A percentile compares a stretch with the other conserved stretches of the same genome.
phyloP scores from a whole-genome alignment of 306 rosid genomes.

The Hippophae rhamnoides region DNA sequence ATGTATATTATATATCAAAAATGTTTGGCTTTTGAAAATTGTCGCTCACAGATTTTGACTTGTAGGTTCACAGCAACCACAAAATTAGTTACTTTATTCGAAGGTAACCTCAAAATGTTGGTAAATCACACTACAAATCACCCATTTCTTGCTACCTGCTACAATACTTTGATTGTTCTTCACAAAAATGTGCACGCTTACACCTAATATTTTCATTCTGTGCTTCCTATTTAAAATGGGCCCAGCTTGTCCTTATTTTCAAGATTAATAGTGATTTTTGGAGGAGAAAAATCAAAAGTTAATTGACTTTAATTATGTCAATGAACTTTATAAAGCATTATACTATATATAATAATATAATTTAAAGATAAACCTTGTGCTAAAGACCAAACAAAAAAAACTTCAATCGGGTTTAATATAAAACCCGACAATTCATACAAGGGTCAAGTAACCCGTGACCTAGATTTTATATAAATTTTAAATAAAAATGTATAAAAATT shows the following conservation, averaged over 20 bases:
- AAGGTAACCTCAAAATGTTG: constrained; percentile 22
- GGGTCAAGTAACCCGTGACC: too few species aligned
- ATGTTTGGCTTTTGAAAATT: not conserved
- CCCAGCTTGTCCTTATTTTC: not conserved
- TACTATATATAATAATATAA: too few species aligned
- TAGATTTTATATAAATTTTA: too few species aligned
- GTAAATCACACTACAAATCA: constrained; percentile 23
- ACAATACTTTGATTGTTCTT: not conserved
- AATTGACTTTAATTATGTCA: not conserved
- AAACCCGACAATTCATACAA: too few species aligned
- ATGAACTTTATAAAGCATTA: too few species aligned
- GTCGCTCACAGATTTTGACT: constrained; percentile 1
- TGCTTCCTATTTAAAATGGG: too few species aligned
- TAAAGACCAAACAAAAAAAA: too few species aligned
- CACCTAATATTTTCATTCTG: too few species aligned
- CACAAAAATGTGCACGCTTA: too few species aligned
- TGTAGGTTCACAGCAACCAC: not conserved
- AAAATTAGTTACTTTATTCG: constrained; percentile 15
- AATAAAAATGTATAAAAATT: too few species aligned
- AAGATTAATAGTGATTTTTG: not conserved
- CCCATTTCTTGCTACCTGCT: constrained; percentile 9
- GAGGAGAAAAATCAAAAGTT: not conserved
- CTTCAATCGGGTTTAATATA: too few species aligned
- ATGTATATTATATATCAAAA: not conserved
- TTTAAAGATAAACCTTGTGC: too few species aligned